These are phyloP conservation scores for Zymoseptoria passerinii DNA, from an alignment of 2,329 filamentous ascomycete genomes.

Conservation along the genomic window DNA sequence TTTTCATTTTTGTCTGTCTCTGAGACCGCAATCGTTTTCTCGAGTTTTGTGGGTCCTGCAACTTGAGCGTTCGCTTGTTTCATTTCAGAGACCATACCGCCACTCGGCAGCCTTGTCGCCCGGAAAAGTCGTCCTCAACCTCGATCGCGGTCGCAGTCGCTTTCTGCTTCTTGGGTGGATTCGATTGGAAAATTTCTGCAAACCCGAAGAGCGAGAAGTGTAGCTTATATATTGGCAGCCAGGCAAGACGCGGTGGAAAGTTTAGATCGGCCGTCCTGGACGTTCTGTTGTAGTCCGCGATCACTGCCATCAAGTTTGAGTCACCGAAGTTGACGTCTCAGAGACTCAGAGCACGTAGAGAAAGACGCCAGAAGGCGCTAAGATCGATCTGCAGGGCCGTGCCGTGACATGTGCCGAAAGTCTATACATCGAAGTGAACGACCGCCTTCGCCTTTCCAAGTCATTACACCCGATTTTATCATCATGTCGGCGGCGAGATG, in stretches of 20 bases:
- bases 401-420: neutral
- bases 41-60: neutral
- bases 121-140: neutral
- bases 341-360: too few relatives aligned
- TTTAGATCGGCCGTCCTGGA: neutral
- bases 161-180: neutral
- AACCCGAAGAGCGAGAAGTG: neutral
- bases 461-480: neutral
- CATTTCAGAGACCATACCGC: neutral
- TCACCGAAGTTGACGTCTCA: neutral
- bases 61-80: neutral
- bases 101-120: neutral
- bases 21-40: neutral
- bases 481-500: conserved; percentile 11
- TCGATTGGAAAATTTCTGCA: neutral
- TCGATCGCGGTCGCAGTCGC: neutral
- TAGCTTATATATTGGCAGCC: neutral
- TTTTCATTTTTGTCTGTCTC: neutral
- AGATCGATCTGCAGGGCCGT: neutral
- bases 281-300: neutral
- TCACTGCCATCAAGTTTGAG: neutral
- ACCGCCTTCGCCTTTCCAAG: neutral
- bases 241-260: neutral
- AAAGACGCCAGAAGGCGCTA: neutral
- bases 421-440: neutral